Evolutionary conservation across 2,329 filamentous ascomycete species (phyloP).

Genomic region (Pseudogymnoascus sp.): DNA sequence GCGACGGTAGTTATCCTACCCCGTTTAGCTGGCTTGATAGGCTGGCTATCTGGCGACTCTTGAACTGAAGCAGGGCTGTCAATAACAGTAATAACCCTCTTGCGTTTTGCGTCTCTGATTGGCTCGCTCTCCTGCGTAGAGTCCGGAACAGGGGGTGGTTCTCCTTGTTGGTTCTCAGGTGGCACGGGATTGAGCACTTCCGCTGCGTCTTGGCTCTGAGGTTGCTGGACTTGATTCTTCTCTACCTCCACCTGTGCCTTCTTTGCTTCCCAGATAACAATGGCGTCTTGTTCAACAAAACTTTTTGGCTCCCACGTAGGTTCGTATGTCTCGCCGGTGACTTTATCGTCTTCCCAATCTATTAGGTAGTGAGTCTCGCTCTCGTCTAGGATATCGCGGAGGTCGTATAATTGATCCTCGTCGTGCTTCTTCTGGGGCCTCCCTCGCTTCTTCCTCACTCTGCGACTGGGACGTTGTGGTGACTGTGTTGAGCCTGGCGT

Average conservation of each 20-base stretch:
- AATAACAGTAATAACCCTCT: neutral
- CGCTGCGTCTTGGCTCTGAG: neutral
- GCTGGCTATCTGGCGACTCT: neutral
- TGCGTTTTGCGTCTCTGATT: slow-evolving; percentile 16
- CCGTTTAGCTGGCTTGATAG: slow-evolving; percentile 12
- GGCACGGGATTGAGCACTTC: neutral
- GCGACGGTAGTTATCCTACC: slow-evolving; percentile 11
- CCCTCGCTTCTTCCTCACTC: neutral
- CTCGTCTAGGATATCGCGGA: slow-evolving; percentile 10
- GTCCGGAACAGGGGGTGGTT: neutral
- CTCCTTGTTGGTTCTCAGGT: neutral
- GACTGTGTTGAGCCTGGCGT: neutral
- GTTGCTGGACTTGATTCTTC: neutral
- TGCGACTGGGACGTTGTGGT: neutral
- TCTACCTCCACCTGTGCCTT: neutral
- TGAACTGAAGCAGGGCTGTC: neutral
- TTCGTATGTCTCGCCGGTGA: slow-evolving; percentile 38
- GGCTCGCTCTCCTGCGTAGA: slow-evolving; percentile 16
- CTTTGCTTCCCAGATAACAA: slow-evolving; percentile 11
- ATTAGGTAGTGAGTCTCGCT: slow-evolving; percentile 38
- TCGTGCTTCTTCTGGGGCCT: slow-evolving; percentile 1
- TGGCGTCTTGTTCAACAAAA: neutral
- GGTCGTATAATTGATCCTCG: neutral
- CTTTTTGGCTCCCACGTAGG: slow-evolving; percentile 41
- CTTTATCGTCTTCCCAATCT: slow-evolving; percentile 47